A percentile compares a stretch with the other conserved stretches of the same genome.
Evolutionary conservation across 768 basidiomycete genomes (phyloP).

Genomic region (Solioccasus polychromus): DNA sequence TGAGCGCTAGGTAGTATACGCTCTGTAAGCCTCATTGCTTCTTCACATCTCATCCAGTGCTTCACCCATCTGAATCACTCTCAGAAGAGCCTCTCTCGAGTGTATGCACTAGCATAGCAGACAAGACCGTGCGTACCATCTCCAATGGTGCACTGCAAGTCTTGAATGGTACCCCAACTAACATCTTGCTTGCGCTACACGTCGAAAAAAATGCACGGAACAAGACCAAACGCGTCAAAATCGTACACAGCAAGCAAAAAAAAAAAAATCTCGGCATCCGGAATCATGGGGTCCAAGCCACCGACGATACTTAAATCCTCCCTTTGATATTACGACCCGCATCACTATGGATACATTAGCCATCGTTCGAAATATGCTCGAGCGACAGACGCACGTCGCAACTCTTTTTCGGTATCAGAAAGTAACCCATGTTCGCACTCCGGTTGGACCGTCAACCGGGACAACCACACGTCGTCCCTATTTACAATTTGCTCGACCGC

Average conservation of each 20-base stretch:
- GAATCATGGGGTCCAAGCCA: constrained; percentile 96
- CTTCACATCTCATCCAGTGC: too few relatives aligned
- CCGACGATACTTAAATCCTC: constrained; percentile 95
- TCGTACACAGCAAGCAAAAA: constrained; percentile 78
- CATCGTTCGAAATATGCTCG: constrained; percentile 15
- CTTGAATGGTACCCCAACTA: too few relatives aligned
- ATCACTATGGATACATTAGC: constrained; percentile 4
- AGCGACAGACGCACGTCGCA: constrained; percentile 23
- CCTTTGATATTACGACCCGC: not conserved
- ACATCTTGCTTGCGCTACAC: too few relatives aligned
- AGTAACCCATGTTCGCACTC: not conserved
- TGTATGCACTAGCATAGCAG: too few relatives aligned
- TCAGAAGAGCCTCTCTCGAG: too few relatives aligned
- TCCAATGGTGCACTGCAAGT: too few relatives aligned
- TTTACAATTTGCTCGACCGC: constrained; percentile 18
- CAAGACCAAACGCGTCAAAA: constrained; percentile 72
- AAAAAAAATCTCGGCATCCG: constrained; percentile 88
- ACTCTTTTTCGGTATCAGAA: constrained; percentile 7
- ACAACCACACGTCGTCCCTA: constrained; percentile 2
- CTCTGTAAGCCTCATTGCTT: too few relatives aligned
- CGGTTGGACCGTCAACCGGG: constrained; percentile 2
- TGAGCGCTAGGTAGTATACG: too few relatives aligned
- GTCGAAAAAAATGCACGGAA: too few relatives aligned
- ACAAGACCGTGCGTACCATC: too few relatives aligned
- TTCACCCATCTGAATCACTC: too few relatives aligned